Evolutionary conservation across 2,329 filamentous ascomycete genomes (phyloP).

Genomic region (Tolypocladium tundrense): DNA sequence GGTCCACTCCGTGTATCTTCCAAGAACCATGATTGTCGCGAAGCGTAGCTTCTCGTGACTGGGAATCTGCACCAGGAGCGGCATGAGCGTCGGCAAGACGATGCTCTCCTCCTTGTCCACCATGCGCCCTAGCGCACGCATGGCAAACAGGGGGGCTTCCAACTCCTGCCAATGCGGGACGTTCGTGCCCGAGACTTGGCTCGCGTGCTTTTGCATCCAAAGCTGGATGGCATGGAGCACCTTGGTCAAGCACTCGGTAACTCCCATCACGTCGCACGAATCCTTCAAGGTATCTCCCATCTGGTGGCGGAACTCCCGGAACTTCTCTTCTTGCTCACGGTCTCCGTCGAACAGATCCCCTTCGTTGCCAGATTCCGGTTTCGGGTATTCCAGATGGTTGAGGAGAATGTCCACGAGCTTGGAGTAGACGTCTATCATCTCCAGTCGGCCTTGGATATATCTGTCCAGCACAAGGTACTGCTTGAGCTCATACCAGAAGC

Average conservation of each 20-base stretch:
- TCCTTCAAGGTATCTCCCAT: conserved; percentile 99
- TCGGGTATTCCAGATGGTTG: conserved; percentile 78
- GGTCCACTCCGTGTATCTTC: conserved; percentile 96
- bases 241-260: conserved; percentile 83
- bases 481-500: conserved; percentile 98
- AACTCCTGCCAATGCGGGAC: conserved; percentile 96
- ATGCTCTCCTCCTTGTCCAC: conserved; percentile 80
- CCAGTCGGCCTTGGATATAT: conserved; percentile 71
- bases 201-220: conserved; percentile 78
- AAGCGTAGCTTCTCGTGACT: conserved; percentile 97
- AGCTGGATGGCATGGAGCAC: conserved; percentile 75
- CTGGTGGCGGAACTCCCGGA: conserved; percentile 88
- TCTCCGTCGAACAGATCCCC: conserved; percentile 90
- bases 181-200: conserved; percentile 59
- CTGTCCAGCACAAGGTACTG: conserved; percentile 87
- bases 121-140: conserved; percentile 95
- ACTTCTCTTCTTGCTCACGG: conserved; percentile 91
- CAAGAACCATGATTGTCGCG: conserved; percentile 94
- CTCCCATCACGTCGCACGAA: conserved; percentile 90
- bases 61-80: conserved; percentile 85
- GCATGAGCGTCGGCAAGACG: conserved; percentile 85
- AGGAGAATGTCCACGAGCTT: conserved; percentile 90
- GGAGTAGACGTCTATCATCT: conserved; percentile 73
- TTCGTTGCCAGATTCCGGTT: conserved; percentile 61
- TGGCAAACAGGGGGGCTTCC: conserved; percentile 87